These are phyloP conservation scores for Periconia sp. DNA, from an alignment of 2,329 filamentous ascomycete species.

Conservation along the genomic window DNA sequence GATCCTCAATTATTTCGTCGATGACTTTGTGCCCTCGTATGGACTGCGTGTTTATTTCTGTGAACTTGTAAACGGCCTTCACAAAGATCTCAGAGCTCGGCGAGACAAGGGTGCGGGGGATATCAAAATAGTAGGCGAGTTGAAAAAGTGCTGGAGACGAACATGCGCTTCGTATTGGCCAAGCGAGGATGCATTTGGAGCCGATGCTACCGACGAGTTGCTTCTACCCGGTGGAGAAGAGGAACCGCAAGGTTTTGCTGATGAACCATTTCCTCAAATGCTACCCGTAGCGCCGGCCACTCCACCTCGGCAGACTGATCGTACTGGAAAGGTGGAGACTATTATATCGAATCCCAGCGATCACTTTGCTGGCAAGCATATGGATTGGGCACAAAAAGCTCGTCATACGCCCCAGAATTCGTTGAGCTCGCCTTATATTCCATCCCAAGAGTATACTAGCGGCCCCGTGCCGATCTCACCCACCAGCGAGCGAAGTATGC, in stretches of 20 bases:
- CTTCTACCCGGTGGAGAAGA: slow-evolving; percentile 76
- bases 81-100: slow-evolving; percentile 54
- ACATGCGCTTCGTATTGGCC: slow-evolving; percentile 93
- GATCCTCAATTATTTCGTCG: slow-evolving; percentile 96
- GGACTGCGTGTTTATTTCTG: slow-evolving; percentile 78
- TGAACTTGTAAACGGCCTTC: slow-evolving; percentile 70
- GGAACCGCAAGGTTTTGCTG: slow-evolving; percentile 36
- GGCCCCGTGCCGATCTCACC: slow-evolving; percentile 46
- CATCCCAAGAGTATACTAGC: slow-evolving; percentile 32
- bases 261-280: slow-evolving; percentile 16
- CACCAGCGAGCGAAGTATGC: slow-evolving; percentile 55
- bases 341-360: slow-evolving; percentile 41
- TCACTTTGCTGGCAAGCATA: slow-evolving; percentile 40
- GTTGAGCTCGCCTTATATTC: slow-evolving; percentile 35
- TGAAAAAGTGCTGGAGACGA: slow-evolving; percentile 96
- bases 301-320: slow-evolving; percentile 24
- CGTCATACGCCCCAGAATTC: slow-evolving; percentile 43
- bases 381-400: slow-evolving; percentile 41
- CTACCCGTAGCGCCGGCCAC: slow-evolving; percentile 20
- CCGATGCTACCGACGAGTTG: slow-evolving; percentile 63
- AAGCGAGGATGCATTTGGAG: slow-evolving; percentile 63
- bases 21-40: slow-evolving; percentile 84
- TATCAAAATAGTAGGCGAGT: slow-evolving; percentile 85
- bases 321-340: slow-evolving; percentile 35
- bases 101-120: slow-evolving; percentile 60